Evolutionary conservation across 2,329 filamentous ascomycete species (phyloP), one percentile per base, ranked within the genome.

Genomic region (Aspergillus quadrilineatus): DNA sequence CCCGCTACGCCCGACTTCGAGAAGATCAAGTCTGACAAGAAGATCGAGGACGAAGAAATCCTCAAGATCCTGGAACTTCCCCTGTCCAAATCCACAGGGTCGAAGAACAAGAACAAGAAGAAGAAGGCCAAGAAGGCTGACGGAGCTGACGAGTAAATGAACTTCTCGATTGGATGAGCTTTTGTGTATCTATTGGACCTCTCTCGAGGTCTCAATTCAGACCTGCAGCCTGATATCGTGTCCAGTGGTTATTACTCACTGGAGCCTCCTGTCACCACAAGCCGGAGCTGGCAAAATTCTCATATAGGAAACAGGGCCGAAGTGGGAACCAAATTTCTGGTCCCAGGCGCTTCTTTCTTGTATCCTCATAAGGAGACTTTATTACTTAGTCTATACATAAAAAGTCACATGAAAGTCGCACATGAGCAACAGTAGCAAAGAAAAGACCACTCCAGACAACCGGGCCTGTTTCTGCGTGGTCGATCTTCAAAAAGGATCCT

Each of bases 1-100:
- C 88, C 94, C 34, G 86, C 89, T 60, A 75, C 87, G 22, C 82
- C 89, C 62, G 91, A 97, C 71, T 74, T 94, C 60, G 84, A 82
- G 72, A 92, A 92, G 80, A 85, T 88, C 82, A 89, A 96, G 84
- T 88, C 90, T 34, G 92, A 97, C 76, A 97, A 97, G 85, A 97
- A 97, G 85, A 96, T 99, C 70, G 88, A 87, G 64, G 93, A 97
- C 63, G 91, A 96, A 80, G 93, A 97, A 79, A 83, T 99, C 64
- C 86, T 97, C 67, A 90, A 94, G 82, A 93, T 97, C 63, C 84
- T 99, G 50, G 92, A 94, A 79, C 89, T 90, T 76, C 93, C 93
- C 32, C 78, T 96, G 67, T 79, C 81, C 59, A 85, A 83, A 71
- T 78, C 81, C 22, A 79, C 80, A 43, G 78, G 78, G 51, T 81